Percentiles rank a stretch among this genome's conserved stretches.
Evolutionary conservation across 306 rosid species (phyloP).

Genomic region (Chamaecrista fasciculata): DNA sequence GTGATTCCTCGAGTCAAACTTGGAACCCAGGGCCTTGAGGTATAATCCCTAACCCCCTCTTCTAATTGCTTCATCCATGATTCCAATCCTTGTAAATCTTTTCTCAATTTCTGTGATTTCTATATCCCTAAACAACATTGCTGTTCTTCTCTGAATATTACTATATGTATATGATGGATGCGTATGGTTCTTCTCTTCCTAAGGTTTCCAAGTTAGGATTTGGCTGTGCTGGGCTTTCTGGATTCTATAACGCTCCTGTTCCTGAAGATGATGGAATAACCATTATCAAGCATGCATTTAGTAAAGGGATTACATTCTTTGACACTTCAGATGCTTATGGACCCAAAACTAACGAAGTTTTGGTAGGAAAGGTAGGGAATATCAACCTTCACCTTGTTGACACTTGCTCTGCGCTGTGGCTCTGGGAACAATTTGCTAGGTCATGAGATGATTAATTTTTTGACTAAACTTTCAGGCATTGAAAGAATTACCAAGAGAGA

Average conservation of each 20-base stretch:
- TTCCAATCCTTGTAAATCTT: neutral
- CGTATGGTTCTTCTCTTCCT: neutral
- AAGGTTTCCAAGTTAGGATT: conserved; percentile 80
- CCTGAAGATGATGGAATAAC: conserved; percentile 57
- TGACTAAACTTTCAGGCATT: conserved; percentile 46
- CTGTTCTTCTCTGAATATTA: neutral
- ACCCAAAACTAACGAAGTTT: conserved; percentile 50
- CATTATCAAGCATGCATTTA: conserved; percentile 60
- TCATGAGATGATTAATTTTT: neutral
- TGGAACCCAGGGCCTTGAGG: conserved; percentile 57
- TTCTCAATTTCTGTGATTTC: neutral
- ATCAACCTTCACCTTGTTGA: neutral
- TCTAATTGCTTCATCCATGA: neutral
- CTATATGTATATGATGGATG: neutral
- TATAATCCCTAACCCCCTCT: conserved; percentile 3
- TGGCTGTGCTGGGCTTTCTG: conserved; percentile 74
- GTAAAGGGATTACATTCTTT: conserved; percentile 73
- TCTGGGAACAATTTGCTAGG: neutral
- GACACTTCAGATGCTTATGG: conserved; percentile 74
- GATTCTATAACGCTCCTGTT: conserved; percentile 57
- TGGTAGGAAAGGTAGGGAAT: conserved; percentile 68
- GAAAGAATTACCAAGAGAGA: conserved; percentile 66
- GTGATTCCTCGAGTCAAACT: conserved; percentile 47
- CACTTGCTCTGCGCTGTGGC: too few relatives aligned
- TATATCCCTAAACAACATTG: too few relatives aligned